These are phyloP conservation scores for Cymbopogon citratus DNA, from an alignment of 176 grass and related monocot genomes.

Conservation along the genomic window DNA sequence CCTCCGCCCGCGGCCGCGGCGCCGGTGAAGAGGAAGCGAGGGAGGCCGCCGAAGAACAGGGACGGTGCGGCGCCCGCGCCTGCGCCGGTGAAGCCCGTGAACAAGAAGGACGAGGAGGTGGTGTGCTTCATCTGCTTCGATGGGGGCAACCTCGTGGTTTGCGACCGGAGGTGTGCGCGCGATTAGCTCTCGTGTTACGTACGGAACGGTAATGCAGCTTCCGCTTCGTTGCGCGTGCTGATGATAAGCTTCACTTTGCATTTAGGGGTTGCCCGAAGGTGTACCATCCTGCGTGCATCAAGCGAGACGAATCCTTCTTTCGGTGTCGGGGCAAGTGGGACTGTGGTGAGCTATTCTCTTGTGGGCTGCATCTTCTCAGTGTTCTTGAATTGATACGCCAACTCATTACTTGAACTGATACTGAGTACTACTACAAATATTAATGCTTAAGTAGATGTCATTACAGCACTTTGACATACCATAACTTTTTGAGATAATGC, in stretches of 20 bases:
- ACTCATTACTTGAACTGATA: neutral
- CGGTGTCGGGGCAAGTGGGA: slow-evolving; percentile 68
- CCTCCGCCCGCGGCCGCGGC: neutral
- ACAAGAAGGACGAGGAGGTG: slow-evolving; percentile 68
- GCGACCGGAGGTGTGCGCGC: slow-evolving; percentile 63
- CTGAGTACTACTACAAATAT: neutral
- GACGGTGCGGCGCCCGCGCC: slow-evolving; percentile 3
- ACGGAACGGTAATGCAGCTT: neutral
- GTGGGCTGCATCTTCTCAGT: neutral
- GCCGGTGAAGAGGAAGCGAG: slow-evolving; percentile 72
- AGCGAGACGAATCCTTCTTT: slow-evolving; percentile 85
- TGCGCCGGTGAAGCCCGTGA: slow-evolving; percentile 20
- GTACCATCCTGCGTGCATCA: slow-evolving; percentile 90
- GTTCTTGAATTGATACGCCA: neutral
- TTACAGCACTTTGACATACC: neutral
- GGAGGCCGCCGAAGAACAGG: slow-evolving; percentile 77
- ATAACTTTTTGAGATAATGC: neutral
- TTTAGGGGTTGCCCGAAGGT: slow-evolving; percentile 92
- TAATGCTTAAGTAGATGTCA: slow-evolving; percentile 13
- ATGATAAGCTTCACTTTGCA: neutral
- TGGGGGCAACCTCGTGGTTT: slow-evolving; percentile 85
- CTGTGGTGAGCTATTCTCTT: slow-evolving; percentile 60
- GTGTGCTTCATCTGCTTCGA: slow-evolving; percentile 99
- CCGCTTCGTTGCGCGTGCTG: neutral
- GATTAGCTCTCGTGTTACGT: neutral